Conservation (phyloP, 768 basidiomycete species). For the Postia placenta region DNA sequence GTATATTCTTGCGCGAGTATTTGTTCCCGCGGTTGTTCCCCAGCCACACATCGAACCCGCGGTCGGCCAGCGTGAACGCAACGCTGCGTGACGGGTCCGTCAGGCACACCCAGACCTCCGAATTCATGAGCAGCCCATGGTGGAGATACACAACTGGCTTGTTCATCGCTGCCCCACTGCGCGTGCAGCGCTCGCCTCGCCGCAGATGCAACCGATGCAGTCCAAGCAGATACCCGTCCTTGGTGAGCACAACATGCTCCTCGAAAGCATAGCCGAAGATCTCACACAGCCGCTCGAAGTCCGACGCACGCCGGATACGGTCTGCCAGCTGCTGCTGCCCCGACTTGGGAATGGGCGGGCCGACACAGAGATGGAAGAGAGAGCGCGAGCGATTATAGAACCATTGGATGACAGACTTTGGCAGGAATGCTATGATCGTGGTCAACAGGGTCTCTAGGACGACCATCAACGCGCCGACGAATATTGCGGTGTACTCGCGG, state of each 20-base stretch:
- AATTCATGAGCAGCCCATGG: conserved; percentile 85
- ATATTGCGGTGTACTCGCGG: conserved; percentile 27
- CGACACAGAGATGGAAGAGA: conserved; percentile 52
- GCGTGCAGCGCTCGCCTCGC: conserved; percentile 42
- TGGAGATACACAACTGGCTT: conserved; percentile 85
- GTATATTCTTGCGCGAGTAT: conserved; percentile 79
- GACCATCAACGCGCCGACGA: conserved; percentile 34
- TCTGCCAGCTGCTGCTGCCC: conserved; percentile 21
- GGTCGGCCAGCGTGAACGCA: conserved; percentile 75
- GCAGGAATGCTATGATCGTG: conserved; percentile 29
- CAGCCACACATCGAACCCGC: conserved; percentile 83
- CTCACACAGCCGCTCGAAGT: conserved; percentile 58
- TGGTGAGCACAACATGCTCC: conserved; percentile 80
- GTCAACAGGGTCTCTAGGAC: conserved; percentile 40
- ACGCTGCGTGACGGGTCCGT: conserved; percentile 61
- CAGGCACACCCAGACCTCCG: conserved; percentile 79
- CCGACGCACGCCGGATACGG: conserved; percentile 38
- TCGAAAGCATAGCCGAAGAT: conserved; percentile 69
- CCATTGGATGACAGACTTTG: conserved; percentile 46
- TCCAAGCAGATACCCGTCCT: conserved; percentile 79
- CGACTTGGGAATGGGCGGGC: conserved; percentile 28
- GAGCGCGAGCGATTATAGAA: conserved; percentile 65
- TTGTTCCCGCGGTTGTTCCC: conserved; percentile 86
- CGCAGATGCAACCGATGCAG: conserved; percentile 67
- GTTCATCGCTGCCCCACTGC: conserved; percentile 61